phyloP scores from a whole-genome alignment of 306 rosid genomes.

The Glycine soja region DNA sequence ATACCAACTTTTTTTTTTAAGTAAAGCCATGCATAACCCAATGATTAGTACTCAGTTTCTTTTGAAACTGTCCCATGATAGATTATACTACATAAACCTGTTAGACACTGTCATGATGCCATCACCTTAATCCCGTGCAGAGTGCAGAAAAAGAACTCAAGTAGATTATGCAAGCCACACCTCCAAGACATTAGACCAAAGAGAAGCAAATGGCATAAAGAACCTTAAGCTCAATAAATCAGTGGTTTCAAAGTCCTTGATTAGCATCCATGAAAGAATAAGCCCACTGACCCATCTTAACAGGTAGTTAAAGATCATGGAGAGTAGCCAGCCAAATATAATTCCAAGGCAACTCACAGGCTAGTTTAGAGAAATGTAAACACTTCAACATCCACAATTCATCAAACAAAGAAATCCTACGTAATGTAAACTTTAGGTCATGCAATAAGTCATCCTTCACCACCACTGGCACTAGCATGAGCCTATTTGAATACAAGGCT shows the following conservation, averaged over 20 bases:
- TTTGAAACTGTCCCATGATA: background rate
- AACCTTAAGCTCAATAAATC: constrained; percentile 16
- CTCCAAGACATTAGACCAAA: constrained; percentile 36
- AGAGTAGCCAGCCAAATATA: background rate
- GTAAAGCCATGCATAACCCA: constrained; percentile 2
- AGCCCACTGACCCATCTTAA: constrained; percentile 21
- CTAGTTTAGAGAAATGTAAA: background rate
- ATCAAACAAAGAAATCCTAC: background rate
- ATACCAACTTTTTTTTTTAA: background rate
- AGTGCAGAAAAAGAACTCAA: constrained; percentile 9
- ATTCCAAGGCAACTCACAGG: background rate
- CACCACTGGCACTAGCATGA: background rate
- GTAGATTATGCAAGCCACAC: constrained; percentile 16
- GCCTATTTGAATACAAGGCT: no score
- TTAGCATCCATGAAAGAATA: constrained; percentile 5
- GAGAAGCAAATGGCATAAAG: background rate
- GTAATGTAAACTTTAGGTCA: background rate
- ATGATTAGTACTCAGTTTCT: constrained; percentile 3
- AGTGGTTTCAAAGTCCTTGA: constrained; percentile 1
- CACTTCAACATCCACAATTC: constrained; percentile 22
- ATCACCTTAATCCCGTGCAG: background rate
- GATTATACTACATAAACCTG: background rate
- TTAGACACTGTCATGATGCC: constrained; percentile 1
- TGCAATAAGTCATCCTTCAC: constrained; percentile 12
- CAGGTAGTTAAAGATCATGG: constrained; percentile 26